Evolutionary conservation across 441 rosid species (phyloP), one percentile per base, ranked within the genome.

Genomic region (Mallotus repandus): DNA sequence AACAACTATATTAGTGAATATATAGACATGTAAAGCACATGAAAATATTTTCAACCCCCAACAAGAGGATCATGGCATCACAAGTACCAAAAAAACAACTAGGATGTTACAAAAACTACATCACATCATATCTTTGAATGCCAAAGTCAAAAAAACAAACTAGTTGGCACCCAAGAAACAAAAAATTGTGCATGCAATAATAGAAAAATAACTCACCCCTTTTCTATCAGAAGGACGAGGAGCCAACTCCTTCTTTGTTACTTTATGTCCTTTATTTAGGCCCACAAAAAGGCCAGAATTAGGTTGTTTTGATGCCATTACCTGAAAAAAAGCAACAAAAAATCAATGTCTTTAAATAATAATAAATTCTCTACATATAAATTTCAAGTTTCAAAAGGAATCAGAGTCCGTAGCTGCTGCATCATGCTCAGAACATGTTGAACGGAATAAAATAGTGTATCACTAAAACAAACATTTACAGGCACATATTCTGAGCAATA

Each of bases 221-320:
- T 80, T 86, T 46, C 90, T 81, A 68, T 76, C 79, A 43, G 85
- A 83, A 58, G 91, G 89, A 7, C 87, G 82, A 2, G 86, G 81
- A 25, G 86, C 76, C 83, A 80, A 78, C 76, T 88, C 89, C 73
- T 81, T 86, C 83, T 78, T 81, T 54, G 89, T 84, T 18, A 86
- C 88, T 57, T 84, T 63, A 60, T 86, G 90, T 5, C 92, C 92
- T 64, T 72, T 86, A 69, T 85, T 87, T 71, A 86, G 77, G 11
- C 92, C 92, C 3, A 88, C 89, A 73, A 81, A 85, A 72, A 88
- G 85, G 78, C 92, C 92, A n/a, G 86, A 78, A 53, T 65, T 57
- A 10, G 64, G 41, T 64, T 71, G 69, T 38, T 78, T 83, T 43
- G 89, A 75, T 68, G 93, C 87, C 89, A 89, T 89, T 64, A 69